Evolutionary conservation across 2,329 filamentous ascomycete genomes (phyloP).

Genomic region (Microsporum audouinii): DNA sequence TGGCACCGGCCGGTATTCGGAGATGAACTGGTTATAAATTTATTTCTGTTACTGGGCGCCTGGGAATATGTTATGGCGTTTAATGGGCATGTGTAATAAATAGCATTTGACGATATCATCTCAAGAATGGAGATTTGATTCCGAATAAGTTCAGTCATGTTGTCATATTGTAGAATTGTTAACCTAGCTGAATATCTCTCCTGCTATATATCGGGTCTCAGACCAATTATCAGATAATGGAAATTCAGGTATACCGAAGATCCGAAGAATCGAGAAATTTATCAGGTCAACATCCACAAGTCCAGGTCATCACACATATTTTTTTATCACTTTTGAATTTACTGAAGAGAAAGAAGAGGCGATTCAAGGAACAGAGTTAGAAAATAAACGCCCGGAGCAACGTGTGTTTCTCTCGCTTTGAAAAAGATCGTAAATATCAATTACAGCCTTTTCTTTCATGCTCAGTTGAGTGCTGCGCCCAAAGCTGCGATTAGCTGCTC

Average conservation of each 20-base stretch:
- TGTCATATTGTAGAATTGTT: not conserved
- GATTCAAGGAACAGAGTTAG: not conserved
- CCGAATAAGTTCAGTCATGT: not conserved
- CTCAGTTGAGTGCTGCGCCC: not conserved
- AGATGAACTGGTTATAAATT: conserved; percentile 13
- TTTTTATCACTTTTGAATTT: not conserved
- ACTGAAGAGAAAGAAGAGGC: not conserved
- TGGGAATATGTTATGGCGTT: not conserved
- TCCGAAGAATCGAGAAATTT: not conserved
- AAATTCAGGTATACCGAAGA: not conserved
- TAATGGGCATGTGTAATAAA: not conserved
- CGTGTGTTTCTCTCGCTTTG: not conserved
- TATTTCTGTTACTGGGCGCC: not conserved
- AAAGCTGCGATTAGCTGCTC: conserved; percentile 21
- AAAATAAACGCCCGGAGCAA: not conserved
- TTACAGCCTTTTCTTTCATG: not conserved
- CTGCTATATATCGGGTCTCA: not conserved
- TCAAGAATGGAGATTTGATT: not conserved
- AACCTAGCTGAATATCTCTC: not conserved
- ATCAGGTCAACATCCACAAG: not conserved
- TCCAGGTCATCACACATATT: not conserved
- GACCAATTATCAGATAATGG: not conserved
- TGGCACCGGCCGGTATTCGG: conserved; percentile 40
- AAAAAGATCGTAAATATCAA: not conserved
- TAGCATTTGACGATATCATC: not conserved